A percentile compares a stretch with the other conserved stretches of the same genome.
Evolutionary conservation across 768 basidiomycete species (phyloP).

Genomic region (Bullera alba): DNA sequence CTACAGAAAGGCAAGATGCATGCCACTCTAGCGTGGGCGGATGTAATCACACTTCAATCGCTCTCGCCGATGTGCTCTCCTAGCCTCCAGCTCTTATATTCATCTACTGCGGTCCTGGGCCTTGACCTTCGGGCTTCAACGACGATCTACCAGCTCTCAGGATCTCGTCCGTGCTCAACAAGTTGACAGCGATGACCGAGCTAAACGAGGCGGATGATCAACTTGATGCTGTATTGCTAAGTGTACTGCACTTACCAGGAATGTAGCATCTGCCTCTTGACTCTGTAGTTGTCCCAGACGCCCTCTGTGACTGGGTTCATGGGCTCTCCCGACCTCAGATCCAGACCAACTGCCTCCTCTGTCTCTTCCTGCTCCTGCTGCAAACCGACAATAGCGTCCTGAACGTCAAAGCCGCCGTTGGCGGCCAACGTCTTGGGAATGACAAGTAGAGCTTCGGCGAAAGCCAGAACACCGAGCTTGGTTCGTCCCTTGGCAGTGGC

Average conservation of each 20-base stretch:
- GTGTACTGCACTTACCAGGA: constrained; percentile 63
- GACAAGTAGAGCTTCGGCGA: constrained; percentile 84
- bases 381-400: constrained; percentile 83
- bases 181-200: constrained; percentile 75
- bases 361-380: constrained; percentile 82
- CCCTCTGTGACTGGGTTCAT: constrained; percentile 93
- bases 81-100: too few relatives aligned
- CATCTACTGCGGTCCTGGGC: background rate
- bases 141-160: constrained; percentile 50
- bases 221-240: background rate
- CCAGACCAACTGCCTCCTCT: constrained; percentile 85
- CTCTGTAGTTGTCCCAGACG: constrained; percentile 98
- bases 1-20: too few relatives aligned
- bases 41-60: too few relatives aligned
- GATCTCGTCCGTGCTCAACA: constrained; percentile 93
- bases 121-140: constrained; percentile 8
- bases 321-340: constrained; percentile 87
- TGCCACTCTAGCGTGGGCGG: too few relatives aligned
- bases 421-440: constrained; percentile 94
- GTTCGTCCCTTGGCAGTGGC: constrained; percentile 83
- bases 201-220: constrained; percentile 22
- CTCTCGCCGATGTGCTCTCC: too few relatives aligned
- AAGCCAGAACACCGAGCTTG: constrained; percentile 96
- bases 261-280: constrained; percentile 97
- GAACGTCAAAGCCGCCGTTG: constrained; percentile 95